phyloP scores from a whole-genome alignment of 2,329 filamentous ascomycete genomes.

The Ascochyta viciae-villosae region DNA sequence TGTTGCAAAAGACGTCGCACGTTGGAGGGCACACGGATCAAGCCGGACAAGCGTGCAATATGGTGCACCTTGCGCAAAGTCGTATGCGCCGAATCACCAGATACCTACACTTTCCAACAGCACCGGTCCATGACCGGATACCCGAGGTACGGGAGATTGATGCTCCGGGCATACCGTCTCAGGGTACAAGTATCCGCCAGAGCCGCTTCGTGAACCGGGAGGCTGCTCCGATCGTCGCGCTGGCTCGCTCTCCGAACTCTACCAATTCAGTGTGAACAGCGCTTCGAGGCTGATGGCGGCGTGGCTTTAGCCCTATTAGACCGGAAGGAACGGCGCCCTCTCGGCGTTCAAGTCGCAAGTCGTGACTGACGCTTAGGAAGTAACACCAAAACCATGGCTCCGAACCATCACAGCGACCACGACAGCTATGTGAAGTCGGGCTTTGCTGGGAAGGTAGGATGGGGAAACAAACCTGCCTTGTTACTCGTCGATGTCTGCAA shows the following conservation, averaged over 20 bases:
- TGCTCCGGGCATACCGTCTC: constrained; percentile 30
- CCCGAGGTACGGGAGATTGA: constrained; percentile 41
- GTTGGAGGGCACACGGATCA: constrained; percentile 7
- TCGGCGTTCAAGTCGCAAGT: constrained; percentile 6
- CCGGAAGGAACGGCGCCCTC: constrained; percentile 9
- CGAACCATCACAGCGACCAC: constrained; percentile 26
- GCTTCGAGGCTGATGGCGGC: constrained; percentile 10
- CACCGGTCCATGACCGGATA: constrained; percentile 24
- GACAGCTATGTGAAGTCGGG: constrained; percentile 43
- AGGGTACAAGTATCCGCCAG: constrained; percentile 35
- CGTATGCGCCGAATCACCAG: constrained; percentile 11
- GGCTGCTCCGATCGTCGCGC: constrained; percentile 22
- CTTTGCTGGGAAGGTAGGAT: constrained; percentile 54
- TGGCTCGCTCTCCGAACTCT: constrained; percentile 18
- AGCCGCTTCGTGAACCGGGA: constrained; percentile 18
- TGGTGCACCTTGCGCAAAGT: constrained; percentile 7
- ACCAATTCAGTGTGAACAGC: constrained; percentile 12
- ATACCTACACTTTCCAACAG: constrained; percentile 8
- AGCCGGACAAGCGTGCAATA: constrained; percentile 1
- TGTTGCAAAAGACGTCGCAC: constrained; percentile 5
- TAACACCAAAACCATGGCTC: constrained; percentile 28
- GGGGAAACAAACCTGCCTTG: constrained; percentile 53
- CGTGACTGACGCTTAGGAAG: constrained; percentile 12
- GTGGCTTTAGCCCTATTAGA: constrained; percentile 15
- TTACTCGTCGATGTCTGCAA: constrained; percentile 58